Conservation (phyloP, 345 rosid genomes). For the Cardamine resedifolia region DNA sequence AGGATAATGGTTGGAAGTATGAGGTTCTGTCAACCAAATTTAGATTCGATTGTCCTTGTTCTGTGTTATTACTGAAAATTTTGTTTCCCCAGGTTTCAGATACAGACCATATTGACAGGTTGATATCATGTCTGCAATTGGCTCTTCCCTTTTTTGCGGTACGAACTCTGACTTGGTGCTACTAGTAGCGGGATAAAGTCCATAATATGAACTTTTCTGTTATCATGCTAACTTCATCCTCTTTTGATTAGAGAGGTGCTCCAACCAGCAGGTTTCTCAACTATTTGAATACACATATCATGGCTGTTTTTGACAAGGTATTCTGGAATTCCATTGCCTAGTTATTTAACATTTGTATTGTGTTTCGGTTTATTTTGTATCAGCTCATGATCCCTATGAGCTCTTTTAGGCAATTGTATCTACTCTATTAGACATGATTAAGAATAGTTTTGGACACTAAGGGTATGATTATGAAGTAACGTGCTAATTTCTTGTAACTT, state of each 20-base stretch:
- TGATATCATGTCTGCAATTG: conserved; percentile 90
- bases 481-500: not conserved
- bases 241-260: conserved; percentile 74
- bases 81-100: conserved; percentile 71
- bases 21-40: not conserved
- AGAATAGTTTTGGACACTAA: conserved; percentile 2
- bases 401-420: not conserved
- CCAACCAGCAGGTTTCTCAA: conserved; percentile 86
- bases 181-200: conserved; percentile 10
- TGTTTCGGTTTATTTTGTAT: not conserved
- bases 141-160: conserved; percentile 97
- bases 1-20: conserved; percentile 1
- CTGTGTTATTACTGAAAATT: not conserved
- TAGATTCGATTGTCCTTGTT: conserved; percentile 5
- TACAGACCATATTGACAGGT: conserved; percentile 88
- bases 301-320: conserved; percentile 95
- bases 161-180: conserved; percentile 22
- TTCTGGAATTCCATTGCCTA: not conserved
- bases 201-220: not conserved
- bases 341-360: not conserved
- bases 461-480: conserved; percentile 12
- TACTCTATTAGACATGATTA: not conserved
- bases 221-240: conserved; percentile 17
- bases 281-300: conserved; percentile 83
- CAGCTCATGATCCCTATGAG: not conserved